Conservation (phyloP, 352 stramenopile genomes). For the Globisporangium viniferum region DNA sequence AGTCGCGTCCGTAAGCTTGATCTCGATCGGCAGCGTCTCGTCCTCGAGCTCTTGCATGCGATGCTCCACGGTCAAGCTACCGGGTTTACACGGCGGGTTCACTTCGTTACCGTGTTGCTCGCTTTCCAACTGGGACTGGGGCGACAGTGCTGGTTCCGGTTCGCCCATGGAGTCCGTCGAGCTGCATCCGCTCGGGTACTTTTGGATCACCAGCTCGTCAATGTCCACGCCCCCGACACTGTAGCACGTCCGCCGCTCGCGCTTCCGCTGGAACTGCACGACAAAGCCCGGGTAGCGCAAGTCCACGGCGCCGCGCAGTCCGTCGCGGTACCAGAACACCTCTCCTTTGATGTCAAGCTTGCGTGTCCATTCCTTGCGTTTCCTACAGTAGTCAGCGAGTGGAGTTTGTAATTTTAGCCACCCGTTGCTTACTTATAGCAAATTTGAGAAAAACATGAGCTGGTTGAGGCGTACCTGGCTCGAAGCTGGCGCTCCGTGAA, state of each 20-base stretch:
- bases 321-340: neutral
- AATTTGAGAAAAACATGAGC: too few relatives aligned
- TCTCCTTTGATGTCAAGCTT: too few relatives aligned
- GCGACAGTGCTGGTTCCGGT: neutral
- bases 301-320: neutral
- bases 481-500: neutral
- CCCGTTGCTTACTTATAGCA: too few relatives aligned
- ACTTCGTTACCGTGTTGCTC: too few relatives aligned
- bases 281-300: slow-evolving; percentile 1
- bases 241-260: neutral
- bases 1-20: slow-evolving; percentile 3
- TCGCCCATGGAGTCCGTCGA: neutral
- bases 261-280: neutral
- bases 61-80: neutral
- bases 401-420: too few relatives aligned
- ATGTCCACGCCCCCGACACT: neutral
- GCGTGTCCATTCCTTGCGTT: too few relatives aligned
- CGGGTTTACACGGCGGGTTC: neutral
- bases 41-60: neutral
- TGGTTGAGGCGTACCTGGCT: neutral
- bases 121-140: neutral
- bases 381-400: too few relatives aligned
- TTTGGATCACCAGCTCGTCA: neutral
- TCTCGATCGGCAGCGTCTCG: neutral
- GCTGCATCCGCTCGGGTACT: neutral